Evolutionary conservation across 768 basidiomycete genomes (phyloP).

Genomic region (Chiua virens): DNA sequence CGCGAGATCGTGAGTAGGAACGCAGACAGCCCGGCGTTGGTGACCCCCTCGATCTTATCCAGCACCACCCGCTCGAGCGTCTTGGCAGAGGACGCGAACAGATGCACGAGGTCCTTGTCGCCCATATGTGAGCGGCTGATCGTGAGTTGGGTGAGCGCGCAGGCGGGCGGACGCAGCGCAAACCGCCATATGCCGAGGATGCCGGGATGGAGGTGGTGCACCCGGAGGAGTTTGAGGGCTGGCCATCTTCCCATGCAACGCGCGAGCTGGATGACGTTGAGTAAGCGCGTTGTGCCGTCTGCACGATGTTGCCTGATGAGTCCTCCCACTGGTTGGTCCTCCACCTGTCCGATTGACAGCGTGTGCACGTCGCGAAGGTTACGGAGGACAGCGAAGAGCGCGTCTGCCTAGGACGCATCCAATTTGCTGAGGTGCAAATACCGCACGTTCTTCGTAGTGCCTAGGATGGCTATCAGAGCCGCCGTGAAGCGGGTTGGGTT

Average conservation of each 20-base stretch:
- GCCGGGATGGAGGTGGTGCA: conserved; percentile 17
- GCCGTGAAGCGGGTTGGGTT: conserved; percentile 10
- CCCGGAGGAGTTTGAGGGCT: conserved; percentile 6
- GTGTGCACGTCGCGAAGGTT: conserved; percentile 9
- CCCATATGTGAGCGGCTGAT: conserved; percentile 13
- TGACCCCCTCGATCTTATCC: conserved; percentile 17
- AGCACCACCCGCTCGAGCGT: conserved; percentile 21
- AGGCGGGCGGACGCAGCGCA: conserved; percentile 12
- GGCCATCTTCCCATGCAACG: conserved; percentile 21
- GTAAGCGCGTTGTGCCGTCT: background rate
- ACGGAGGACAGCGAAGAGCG: conserved; percentile 9
- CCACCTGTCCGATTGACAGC: conserved; percentile 12
- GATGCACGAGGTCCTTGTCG: conserved; percentile 19
- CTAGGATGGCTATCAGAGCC: conserved; percentile 18
- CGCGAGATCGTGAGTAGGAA: conserved; percentile 14
- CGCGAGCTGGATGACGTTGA: conserved; percentile 17
- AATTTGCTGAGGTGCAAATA: conserved; percentile 12
- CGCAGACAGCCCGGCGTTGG: conserved; percentile 14
- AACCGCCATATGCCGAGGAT: conserved; percentile 11
- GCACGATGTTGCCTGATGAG: background rate
- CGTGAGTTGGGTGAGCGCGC: conserved; percentile 18
- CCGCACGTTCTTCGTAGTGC: conserved; percentile 16
- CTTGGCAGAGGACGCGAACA: conserved; percentile 8
- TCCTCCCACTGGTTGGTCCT: background rate
- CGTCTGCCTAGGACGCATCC: conserved; percentile 9